Percentiles rank a stretch among this genome's conserved stretches.
Conservation (phyloP, 176 grass and related monocot species). For the Panicum miliaceum region DNA sequence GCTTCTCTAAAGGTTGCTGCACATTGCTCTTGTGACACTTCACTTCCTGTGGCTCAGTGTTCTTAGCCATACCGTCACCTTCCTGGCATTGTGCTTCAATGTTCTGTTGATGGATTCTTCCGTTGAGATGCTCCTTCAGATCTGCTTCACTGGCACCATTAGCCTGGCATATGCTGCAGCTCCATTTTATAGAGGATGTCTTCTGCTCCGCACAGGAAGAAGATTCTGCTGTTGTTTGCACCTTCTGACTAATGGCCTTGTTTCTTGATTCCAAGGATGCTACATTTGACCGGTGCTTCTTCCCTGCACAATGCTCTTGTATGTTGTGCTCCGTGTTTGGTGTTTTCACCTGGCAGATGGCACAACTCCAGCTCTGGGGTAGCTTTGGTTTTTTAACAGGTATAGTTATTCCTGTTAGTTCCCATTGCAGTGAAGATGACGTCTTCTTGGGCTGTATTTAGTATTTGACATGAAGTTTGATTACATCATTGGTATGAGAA, state of each 20-base stretch:
- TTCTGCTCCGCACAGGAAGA: not conserved
- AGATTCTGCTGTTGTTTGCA: not conserved
- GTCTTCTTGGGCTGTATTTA: not conserved
- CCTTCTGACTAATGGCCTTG: not conserved
- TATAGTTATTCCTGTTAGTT: constrained; percentile 29
- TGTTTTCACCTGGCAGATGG: constrained; percentile 32
- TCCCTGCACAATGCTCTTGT: constrained; percentile 28
- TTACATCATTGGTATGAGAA: not conserved
- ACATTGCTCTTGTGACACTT: not conserved
- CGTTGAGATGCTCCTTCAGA: not conserved
- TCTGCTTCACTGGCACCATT: not conserved
- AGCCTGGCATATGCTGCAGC: constrained; percentile 8
- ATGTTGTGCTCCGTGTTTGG: constrained; percentile 21
- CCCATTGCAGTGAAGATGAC: not conserved
- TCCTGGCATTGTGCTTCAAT: constrained; percentile 1
- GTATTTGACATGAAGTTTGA: constrained; percentile 14
- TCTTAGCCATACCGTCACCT: not conserved
- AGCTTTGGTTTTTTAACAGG: constrained; percentile 21
- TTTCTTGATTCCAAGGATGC: constrained; percentile 1
- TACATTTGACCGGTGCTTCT: constrained; percentile 38
- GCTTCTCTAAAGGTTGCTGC: not conserved
- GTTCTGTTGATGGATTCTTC: not conserved
- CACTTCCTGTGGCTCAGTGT: not conserved
- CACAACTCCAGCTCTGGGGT: constrained; percentile 26
- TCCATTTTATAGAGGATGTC: constrained; percentile 36